Evolutionary conservation across 2,329 filamentous ascomycete species (phyloP).

Genomic region (Meredithiella fracta): DNA sequence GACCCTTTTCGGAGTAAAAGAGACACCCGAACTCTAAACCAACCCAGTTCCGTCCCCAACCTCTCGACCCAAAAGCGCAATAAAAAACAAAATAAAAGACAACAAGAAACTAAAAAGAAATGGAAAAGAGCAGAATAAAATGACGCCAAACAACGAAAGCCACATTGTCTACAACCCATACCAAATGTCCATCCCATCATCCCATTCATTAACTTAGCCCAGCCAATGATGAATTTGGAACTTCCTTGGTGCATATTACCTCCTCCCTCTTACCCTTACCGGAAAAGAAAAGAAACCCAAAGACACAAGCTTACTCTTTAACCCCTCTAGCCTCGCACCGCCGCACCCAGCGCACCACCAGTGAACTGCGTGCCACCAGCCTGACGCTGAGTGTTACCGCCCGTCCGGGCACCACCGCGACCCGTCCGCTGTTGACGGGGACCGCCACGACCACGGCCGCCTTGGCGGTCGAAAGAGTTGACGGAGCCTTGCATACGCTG

Average conservation of each 20-base stretch:
- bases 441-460: constrained; percentile 57
- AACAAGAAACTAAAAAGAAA: not conserved
- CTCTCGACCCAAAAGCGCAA: no score
- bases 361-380: constrained; percentile 66
- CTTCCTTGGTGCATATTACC: not conserved
- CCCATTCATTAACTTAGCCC: constrained; percentile 6
- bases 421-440: constrained; percentile 46
- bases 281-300: constrained; percentile 4
- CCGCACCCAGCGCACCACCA: constrained; percentile 59
- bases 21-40: not conserved
- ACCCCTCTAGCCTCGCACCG: constrained; percentile 39
- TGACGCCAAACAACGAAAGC: constrained; percentile 4
- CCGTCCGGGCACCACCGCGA: constrained; percentile 26
- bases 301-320: no score
- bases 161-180: not conserved
- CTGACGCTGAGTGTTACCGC: constrained; percentile 46
- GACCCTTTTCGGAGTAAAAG: not conserved
- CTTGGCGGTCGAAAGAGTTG: constrained; percentile 88
- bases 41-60: no score
- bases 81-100: no score
- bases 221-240: constrained; percentile 1
- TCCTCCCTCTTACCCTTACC: not conserved
- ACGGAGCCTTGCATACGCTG: constrained; percentile 90
- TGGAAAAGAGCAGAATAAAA: constrained; percentile 1
- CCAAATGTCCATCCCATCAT: no score